Conservation (phyloP, 352 stramenopile genomes). For the Sclerospora graminicola region DNA sequence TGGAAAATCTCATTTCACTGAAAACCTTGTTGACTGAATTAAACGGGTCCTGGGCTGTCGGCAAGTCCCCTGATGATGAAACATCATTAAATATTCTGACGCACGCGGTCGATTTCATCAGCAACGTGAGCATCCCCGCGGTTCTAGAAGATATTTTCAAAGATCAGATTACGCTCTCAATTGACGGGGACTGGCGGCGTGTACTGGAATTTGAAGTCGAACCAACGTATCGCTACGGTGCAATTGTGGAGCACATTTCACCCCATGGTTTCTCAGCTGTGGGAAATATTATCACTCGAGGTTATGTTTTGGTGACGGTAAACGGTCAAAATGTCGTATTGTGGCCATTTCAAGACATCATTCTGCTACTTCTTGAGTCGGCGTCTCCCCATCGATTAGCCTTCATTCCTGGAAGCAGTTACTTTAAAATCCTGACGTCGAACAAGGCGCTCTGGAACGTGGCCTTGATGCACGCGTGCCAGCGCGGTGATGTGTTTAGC, state of each 20-base stretch:
- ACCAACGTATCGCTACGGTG: conserved; percentile 76
- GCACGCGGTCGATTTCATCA: conserved; percentile 79
- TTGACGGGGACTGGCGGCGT: conserved; percentile 75
- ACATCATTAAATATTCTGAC: conserved; percentile 60
- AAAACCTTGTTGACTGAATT: conserved; percentile 68
- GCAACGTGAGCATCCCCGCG: conserved; percentile 77
- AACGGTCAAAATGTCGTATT: conserved; percentile 84
- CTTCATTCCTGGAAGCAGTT: conserved; percentile 77
- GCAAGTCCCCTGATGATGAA: conserved; percentile 47
- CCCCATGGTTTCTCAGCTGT: conserved; percentile 62
- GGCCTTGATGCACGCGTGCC: conserved; percentile 77
- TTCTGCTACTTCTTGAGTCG: conserved; percentile 51
- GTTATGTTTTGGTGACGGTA: conserved; percentile 73
- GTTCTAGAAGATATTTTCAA: conserved; percentile 87
- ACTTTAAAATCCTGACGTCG: conserved; percentile 81
- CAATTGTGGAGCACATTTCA: conserved; percentile 68
- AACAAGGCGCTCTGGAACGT: conserved; percentile 87
- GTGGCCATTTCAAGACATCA: conserved; percentile 73
- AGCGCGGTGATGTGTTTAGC: conserved; percentile 71
- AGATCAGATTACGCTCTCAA: conserved; percentile 82
- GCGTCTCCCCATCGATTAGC: conserved; percentile 61
- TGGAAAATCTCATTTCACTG: conserved; percentile 78
- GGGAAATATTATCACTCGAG: conserved; percentile 59
- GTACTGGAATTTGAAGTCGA: conserved; percentile 78
- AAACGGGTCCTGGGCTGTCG: conserved; percentile 58